These are phyloP conservation scores for Penicillium crustosum DNA, from an alignment of 2,329 filamentous ascomycete species.

Conservation along the genomic window DNA sequence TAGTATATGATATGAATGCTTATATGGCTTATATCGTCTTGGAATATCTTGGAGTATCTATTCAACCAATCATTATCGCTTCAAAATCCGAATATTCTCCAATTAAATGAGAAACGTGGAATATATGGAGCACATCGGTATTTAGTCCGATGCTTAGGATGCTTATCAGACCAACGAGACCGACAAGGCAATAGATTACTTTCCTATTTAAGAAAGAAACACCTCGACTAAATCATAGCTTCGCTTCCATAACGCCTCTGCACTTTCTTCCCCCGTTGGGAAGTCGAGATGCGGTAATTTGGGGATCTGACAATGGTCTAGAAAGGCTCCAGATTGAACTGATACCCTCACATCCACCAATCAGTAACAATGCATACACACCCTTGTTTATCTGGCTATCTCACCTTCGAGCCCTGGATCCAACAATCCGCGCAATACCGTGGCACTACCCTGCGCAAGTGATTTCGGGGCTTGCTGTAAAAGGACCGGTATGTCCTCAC, in stretches of 20 bases:
- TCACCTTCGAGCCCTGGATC: slow-evolving; percentile 27
- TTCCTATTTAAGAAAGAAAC: slow-evolving; percentile 7
- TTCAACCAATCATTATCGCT: neutral
- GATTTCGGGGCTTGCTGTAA: slow-evolving; percentile 29
- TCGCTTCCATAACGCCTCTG: slow-evolving; percentile 31
- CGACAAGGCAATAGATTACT: neutral
- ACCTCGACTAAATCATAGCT: slow-evolving; percentile 31
- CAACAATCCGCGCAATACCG: slow-evolving; percentile 25
- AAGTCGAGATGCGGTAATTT: slow-evolving; percentile 27
- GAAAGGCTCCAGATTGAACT: slow-evolving; percentile 27
- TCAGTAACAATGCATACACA: neutral
- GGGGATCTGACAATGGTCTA: slow-evolving; percentile 26
- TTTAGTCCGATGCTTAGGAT: neutral
- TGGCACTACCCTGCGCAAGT: slow-evolving; percentile 22
- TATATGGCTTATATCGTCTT: too few species aligned
- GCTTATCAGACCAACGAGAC: neutral
- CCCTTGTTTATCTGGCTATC: neutral
- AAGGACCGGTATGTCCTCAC: slow-evolving; percentile 24
- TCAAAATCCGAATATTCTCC: neutral
- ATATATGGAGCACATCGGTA: neutral
- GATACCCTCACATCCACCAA: neutral
- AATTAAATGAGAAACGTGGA: neutral
- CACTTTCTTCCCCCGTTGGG: slow-evolving; percentile 28
- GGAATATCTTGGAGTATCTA: too few species aligned
- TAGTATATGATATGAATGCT: too few species aligned